Base-by-base conservation (phyloP, 2,329 filamentous ascomycete species). In the Tolypocladium pustulatum region DNA sequence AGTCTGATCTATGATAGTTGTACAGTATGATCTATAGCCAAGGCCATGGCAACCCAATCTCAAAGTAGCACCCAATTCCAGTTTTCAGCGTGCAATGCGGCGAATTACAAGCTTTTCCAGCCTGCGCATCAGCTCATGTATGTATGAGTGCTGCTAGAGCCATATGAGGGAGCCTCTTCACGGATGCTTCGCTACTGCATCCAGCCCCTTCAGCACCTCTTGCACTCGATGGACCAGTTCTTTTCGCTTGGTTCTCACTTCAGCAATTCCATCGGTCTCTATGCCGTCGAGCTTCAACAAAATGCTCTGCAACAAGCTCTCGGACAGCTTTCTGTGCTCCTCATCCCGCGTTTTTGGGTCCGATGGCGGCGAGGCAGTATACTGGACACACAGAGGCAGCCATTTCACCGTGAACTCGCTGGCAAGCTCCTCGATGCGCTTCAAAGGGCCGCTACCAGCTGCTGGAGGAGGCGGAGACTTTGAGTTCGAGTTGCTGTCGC, bases 201-300 rank as follows among this genome's bases (percentile, higher is more conserved):
- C 90, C 60, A 93, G 69, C 34, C 78, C 76, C 67, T 80, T 85
- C 63, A 94, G 71, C 51, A 88, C 75, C 13, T 76, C 80, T 69
- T 93, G 88, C 4, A 88, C 85, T 62, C 87, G 80, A 65, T 78
- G 83, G n/a, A 93, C 87, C 56, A 92, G 72, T 59, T 86, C 87
- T 75, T 89, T 92, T 67, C 90, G 77, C 69, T 77, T 82, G 15
- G 78, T 73, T 61, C 89, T 79, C 32, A 88, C 84, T 15, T 86
- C 84, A 12, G 76, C 70, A 63, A 89, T 83, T 6, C 88, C 88
- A 54, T 87, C 86, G 0, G 86, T 86, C 64, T 93, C 88, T 3
- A 93, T 83, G 27, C 81, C 85, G 69, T 94, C 90, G 43, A 91
- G 72, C 74, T 92, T 93, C 63, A 94, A 73, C 41, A 93, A 68